Conservation (phyloP, 257 asterid genomes). For the Agastache rugosa region DNA sequence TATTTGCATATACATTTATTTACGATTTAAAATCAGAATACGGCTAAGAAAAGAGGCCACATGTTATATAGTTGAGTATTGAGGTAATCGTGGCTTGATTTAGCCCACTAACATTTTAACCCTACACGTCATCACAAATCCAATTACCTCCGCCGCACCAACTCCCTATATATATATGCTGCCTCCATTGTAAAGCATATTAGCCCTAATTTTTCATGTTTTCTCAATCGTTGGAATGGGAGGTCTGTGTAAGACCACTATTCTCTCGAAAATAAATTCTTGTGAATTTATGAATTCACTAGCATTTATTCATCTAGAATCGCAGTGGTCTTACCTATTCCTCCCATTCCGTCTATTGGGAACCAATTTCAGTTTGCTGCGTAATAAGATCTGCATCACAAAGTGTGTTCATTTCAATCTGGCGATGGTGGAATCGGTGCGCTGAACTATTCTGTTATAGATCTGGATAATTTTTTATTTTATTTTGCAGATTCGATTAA, state of each 20-base stretch:
- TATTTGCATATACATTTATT: too few relatives aligned
- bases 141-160: neutral
- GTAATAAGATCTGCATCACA: neutral
- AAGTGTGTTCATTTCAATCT: neutral
- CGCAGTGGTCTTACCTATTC: neutral
- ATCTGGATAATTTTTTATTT: neutral
- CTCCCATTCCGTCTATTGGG: conserved; percentile 9
- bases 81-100: too few relatives aligned
- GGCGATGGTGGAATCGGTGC: too few relatives aligned
- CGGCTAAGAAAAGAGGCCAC: too few relatives aligned
- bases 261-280: too few relatives aligned
- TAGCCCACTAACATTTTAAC: conserved; percentile 6
- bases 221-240: conserved; percentile 9
- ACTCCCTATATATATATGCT: neutral
- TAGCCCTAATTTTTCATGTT: neutral
- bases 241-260: neutral
- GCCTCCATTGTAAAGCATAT: neutral
- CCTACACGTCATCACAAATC: conserved; percentile 10
- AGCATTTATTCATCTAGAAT: too few relatives aligned
- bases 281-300: neutral
- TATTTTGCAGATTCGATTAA: neutral
- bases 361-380: neutral
- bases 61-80: too few relatives aligned
- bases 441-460: neutral
- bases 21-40: too few relatives aligned